Evolutionary conservation across 768 basidiomycete genomes (phyloP).

Genomic region (Rhizopogon sp.): DNA sequence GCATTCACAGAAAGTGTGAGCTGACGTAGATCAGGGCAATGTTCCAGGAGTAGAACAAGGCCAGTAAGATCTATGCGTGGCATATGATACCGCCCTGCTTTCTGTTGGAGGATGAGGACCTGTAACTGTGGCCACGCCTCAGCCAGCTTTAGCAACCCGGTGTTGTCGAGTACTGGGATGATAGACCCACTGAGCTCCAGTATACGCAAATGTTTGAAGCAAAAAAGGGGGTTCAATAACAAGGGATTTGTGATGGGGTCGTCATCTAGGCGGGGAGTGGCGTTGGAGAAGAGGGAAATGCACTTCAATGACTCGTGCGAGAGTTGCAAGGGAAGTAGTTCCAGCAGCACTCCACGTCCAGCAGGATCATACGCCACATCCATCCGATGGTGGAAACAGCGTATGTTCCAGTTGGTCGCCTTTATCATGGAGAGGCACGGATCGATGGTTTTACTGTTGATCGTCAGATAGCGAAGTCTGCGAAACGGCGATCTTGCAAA

Average conservation of each 20-base stretch:
- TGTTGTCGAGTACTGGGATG: slow-evolving; percentile 14
- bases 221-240: slow-evolving; percentile 20
- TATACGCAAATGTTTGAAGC: slow-evolving; percentile 14
- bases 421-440: neutral
- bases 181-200: slow-evolving; percentile 16
- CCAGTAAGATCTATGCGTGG: neutral
- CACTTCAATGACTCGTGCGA: neutral
- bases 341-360: neutral
- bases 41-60: neutral
- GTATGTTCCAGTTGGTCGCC: slow-evolving; percentile 1
- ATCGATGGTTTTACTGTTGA: neutral
- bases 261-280: neutral
- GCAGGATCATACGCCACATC: slow-evolving; percentile 1
- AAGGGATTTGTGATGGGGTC: slow-evolving; percentile 24
- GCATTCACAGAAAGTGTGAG: slow-evolving; percentile 12
- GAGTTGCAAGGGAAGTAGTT: neutral
- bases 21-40: neutral
- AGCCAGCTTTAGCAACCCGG: slow-evolving; percentile 19
- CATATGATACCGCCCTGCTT: neutral
- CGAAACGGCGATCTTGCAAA: neutral
- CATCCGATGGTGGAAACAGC: slow-evolving; percentile 3
- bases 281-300: neutral
- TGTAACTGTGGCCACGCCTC: slow-evolving; percentile 23
- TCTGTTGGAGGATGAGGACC: slow-evolving; percentile 15
- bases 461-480: neutral